Evolutionary conservation across 176 grass and related monocot species (phyloP), one percentile per base, ranked within the genome.

Genomic region (Saccharum spontaneum): DNA sequence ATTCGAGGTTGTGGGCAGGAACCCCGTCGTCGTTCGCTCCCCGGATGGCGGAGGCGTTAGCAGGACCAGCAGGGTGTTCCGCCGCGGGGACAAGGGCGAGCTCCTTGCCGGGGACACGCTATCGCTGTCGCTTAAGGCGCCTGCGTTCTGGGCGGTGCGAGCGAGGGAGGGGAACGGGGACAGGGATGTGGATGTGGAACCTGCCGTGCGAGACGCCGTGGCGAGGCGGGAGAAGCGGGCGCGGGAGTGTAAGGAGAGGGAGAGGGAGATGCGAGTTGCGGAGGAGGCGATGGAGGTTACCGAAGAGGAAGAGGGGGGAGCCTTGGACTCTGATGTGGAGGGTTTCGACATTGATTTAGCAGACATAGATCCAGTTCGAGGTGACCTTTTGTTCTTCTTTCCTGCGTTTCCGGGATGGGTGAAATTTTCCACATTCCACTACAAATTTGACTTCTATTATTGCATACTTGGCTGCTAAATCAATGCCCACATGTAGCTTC

Each of bases 1-100:
- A 6, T 94, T 95, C 75, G 89, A 94, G 64, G 87, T 98, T 5
- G 81, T 95, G 1, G 96, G 91, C 7, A 92, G 75, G 85, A 98
- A 98, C 82, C 89, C 96, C 18, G 75, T 95, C 63, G 79, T 90
- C n/a, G 39, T 95, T 18, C 84, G 77, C 76, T 23, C 83, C 14
- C 12, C 59, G 1, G 20, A 15, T 12, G 78, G 77, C 3, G 44
- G 61, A 3, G 28, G 28, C 28, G 28, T n/a, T n/a, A 28, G 23
- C 11, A 67, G 69, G 9, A 23, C 52, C 11, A 41, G 33, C 20
- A 79, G 37, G 73, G 28, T 90, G 77, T 95, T 67, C 79, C 82
- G 88, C 28, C 55, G 55, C 49, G 83, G 79, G 2, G 91, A 98
- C 83, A 71, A 73, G 81, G 89, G 96, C 39, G 87, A 95, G 81